Base-by-base conservation (phyloP, 306 rosid species). In the Argentina anserina region DNA sequence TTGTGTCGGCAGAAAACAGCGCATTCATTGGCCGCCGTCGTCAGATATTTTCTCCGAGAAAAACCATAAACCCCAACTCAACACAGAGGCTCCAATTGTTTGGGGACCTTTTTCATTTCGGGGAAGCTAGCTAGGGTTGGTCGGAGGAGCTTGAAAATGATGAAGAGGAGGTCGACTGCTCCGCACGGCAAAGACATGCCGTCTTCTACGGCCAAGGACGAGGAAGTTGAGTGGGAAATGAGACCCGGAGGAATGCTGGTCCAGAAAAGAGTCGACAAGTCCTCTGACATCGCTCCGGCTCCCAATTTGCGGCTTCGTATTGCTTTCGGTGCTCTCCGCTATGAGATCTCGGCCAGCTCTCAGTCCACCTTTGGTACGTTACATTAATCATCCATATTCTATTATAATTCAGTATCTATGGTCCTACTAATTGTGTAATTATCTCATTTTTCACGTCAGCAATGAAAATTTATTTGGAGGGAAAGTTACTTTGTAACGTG, bases 231-330 rank as follows among this genome's bases (percentile, higher is more conserved):
- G 74, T 90, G 98, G 96, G 97, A 90, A 79, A 87, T 84, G 93
- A 73, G 98, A 53, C 97, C 98, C 0, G 91, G 96, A 29, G 97
- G 97, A 73, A 90, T 93, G 97, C 18, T 93, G 70, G 98, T 93
- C 1, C 97, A 93, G 82, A 86, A 82, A 74, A 76, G 90, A 21
- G 62, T 10, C 23, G 81, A 36, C 1, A 67, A 69, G 40, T 18
- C 77, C 1, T 33, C 14, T 14, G 66, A 61, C 7, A 86, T 84
- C 2, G 50, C 70, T 69, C 60, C 76, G 13, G 43, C 75, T 0
- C 80, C 84, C 18, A 84, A 65, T 67, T 63, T 88, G 15, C 77
- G 84, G 65, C 88, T 93, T 15, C 83, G 89, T 70, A 78, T 90
- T 70, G 85, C 89, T 2, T 88, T 84, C 40, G 90, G 97, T 1